Conservation (phyloP, 495 filamentous ascomycete species). For the Neurospora sp. region DNA sequence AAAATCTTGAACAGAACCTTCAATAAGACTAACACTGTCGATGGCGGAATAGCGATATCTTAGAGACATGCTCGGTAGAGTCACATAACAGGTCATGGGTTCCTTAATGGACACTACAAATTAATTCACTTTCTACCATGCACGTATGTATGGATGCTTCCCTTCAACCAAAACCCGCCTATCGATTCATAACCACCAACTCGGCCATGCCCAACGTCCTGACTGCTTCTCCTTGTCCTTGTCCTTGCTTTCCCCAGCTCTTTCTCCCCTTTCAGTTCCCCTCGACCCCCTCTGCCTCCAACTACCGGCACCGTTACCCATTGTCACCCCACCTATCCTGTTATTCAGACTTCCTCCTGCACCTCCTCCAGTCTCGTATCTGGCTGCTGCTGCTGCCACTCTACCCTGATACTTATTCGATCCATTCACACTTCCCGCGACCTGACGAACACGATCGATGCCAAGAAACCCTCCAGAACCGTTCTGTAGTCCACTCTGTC, state of each 20-base stretch:
- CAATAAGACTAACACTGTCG: not conserved
- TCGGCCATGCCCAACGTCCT: not conserved
- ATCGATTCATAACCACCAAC: not conserved
- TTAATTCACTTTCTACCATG: not conserved
- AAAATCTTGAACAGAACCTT: not conserved
- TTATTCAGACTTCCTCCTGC: not conserved
- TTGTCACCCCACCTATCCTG: not conserved
- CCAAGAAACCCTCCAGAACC: not conserved
- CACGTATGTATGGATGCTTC: not conserved
- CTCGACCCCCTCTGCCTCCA: not conserved
- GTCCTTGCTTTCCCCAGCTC: not conserved
- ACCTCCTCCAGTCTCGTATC: not conserved
- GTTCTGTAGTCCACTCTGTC: not conserved
- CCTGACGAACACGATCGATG: not conserved
- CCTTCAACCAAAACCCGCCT: not conserved
- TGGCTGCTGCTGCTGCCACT: not conserved
- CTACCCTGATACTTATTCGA: not conserved
- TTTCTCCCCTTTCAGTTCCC: not conserved
- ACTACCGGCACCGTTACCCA: not conserved
- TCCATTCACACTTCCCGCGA: not conserved
- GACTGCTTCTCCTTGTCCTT: not conserved
- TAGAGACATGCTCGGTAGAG: not conserved
- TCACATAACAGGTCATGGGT: not conserved
- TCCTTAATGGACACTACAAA: not conserved
- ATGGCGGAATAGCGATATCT: not conserved